Conservation (phyloP, 139 green algal species). For the Volvox africanus region DNA sequence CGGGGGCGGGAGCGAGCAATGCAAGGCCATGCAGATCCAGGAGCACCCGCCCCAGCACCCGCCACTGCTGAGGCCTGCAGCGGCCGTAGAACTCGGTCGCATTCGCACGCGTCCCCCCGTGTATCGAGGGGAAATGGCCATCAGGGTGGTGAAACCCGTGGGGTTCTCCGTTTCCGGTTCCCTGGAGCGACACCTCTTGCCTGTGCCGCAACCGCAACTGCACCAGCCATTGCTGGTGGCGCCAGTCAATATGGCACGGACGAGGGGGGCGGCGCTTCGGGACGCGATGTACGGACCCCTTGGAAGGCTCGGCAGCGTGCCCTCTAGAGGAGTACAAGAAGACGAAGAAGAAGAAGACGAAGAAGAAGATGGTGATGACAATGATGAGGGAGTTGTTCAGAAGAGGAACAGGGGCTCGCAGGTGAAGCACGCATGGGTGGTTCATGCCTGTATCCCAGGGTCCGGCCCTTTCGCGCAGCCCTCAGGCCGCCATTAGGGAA, state of each 20-base stretch:
- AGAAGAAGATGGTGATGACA: too few relatives aligned
- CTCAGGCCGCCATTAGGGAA: too few relatives aligned
- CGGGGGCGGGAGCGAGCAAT: not conserved
- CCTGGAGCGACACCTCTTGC: not conserved
- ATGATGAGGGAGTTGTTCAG: too few relatives aligned
- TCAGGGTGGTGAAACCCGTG: constrained; percentile 26
- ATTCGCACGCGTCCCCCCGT: not conserved
- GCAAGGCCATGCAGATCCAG: not conserved
- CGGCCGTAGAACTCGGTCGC: not conserved
- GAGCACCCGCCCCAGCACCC: not conserved
- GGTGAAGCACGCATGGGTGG: too few relatives aligned
- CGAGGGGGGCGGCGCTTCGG: not conserved
- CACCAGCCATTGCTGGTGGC: not conserved
- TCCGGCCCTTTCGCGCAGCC: too few relatives aligned
- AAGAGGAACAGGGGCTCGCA: too few relatives aligned
- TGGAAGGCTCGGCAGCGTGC: not conserved
- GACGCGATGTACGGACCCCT: not conserved
- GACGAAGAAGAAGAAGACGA: too few relatives aligned
- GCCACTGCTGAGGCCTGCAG: not conserved
- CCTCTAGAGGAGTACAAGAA: too few relatives aligned
- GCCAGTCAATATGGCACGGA: too few relatives aligned
- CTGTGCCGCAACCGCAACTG: not conserved
- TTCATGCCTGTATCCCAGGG: too few relatives aligned
- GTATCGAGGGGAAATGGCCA: constrained; percentile 7
- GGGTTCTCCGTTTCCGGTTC: not conserved